Base-by-base conservation (phyloP, 306 rosid genomes). In the Casuarina cunninghamiana region DNA sequence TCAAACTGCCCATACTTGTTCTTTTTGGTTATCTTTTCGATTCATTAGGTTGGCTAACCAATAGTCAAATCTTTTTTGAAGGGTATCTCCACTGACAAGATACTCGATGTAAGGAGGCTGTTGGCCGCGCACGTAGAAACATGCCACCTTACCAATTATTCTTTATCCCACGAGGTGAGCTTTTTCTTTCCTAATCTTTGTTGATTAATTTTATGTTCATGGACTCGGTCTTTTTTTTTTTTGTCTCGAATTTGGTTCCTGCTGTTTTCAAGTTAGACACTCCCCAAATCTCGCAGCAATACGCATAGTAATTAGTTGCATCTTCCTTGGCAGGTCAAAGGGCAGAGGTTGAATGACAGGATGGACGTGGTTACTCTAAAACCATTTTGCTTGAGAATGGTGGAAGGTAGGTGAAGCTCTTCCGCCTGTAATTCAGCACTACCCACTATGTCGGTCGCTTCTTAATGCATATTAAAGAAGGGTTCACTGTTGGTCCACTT, bases 61-160 rank as follows among this genome's bases (percentile, higher is more conserved):
- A 41, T 79, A 67, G 54, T 26, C 32, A 57, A 4, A 43, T 48
- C 73, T 79, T 12, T 81, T 12, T n/a, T 67, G 78, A 87, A 92
- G 98, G 97, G 97, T 69, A 95, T 95, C 91, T 89, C 92, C 39
- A 92, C 98, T 42, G 97, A 95, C 79, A 95, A 84, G 95, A 92
- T 95, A 80, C 92, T 91, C 6, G 98, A 95, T 88, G 93, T 91
- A 2, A 92, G 86, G 55, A 89, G 88, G 78, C 84, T 95, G 53
- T 78, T 95, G 84, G 98, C 97, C 83, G 91, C 83, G 73, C 89
- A 95, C 74, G 91, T 89, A 69, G 96, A 91, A 46, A 95, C 98
- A 42, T 95, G 96, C 86, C 96, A 95, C 78, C 86, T 91, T 43
- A 95, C 98, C 53, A 95, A 87, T 80, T 95, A 84, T 85, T 92